Base-by-base conservation (phyloP, 768 basidiomycete species). In the Butyriboletus loyo region DNA sequence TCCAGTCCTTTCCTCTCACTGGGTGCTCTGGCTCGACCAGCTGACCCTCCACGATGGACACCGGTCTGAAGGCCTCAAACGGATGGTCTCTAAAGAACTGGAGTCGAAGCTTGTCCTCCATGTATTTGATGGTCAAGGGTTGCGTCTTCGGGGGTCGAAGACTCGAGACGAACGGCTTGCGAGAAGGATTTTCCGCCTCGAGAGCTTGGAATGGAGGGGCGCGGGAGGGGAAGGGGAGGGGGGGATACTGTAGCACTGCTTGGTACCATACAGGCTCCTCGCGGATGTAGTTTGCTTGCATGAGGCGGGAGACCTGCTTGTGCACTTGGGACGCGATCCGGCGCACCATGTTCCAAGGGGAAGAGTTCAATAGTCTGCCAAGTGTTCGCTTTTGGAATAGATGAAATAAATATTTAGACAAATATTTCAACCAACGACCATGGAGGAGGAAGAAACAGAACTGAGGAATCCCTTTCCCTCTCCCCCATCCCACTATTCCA, bases 41-140 rank as follows among this genome's bases (percentile, higher is more conserved):
- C 19, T 75, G 82, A 15, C 77, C 77, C 72, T 99, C 97, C 0
- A 90, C 82, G 46, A 99, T 67, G 11, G 81, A 84, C 9, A 77
- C 76, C 2, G 92, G 84, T 38, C 95, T 78, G 71, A 95, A 89
- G 2, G 92, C 87, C 73, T 99, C 95, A 65, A 97, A 97, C 7
- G 97, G 94, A 67, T 97, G 95, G 74, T 99, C 97, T 37, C 77
- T 76, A 76, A 95, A 98, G 77, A 99, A 98, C 67, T 91, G 90
- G 49, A 83, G 77, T 32, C 97, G 84, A 52, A 98, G 75, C 55
- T 81, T 77, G 68, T 99, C 97, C 66, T 96, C 92, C 36, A 88
- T 53, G 66, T 94, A 97, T 49, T 76, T 75, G 46, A 98, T 79
- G 11, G 80, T 78, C 42, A 80, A 54, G 1, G 88, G 86, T 25